Conservation (phyloP, 768 basidiomycete species). For the Leccinum uliginosum region DNA sequence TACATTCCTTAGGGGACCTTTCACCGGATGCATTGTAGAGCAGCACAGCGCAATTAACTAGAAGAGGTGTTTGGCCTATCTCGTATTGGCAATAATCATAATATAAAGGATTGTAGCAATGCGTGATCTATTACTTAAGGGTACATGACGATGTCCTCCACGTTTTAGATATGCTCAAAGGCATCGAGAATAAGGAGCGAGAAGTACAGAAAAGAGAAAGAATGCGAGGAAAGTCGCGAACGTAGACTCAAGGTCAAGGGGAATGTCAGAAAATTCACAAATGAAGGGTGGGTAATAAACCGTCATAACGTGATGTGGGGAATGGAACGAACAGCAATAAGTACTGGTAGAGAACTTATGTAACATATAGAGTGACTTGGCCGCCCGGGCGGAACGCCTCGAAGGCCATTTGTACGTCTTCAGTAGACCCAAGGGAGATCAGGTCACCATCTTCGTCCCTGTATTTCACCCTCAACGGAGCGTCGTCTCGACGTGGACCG, state of each 20-base stretch:
- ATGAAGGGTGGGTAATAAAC: slow-evolving; percentile 4
- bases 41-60: not conserved
- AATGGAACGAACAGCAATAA: not conserved
- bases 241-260: slow-evolving; percentile 2
- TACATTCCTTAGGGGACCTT: slow-evolving; percentile 59
- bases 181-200: slow-evolving; percentile 13
- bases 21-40: slow-evolving; percentile 65
- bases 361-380: slow-evolving; percentile 79
- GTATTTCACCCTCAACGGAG: slow-evolving; percentile 84
- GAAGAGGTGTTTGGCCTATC: not conserved
- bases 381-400: slow-evolving; percentile 76
- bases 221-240: not conserved
- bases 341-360: slow-evolving; percentile 36
- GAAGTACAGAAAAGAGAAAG: slow-evolving; percentile 10
- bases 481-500: slow-evolving; percentile 73
- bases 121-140: slow-evolving; percentile 33
- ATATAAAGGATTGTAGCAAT: slow-evolving; percentile 31
- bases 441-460: slow-evolving; percentile 91
- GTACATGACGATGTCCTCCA: slow-evolving; percentile 35
- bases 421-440: slow-evolving; percentile 82
- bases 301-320: slow-evolving; percentile 1
- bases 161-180: slow-evolving; percentile 27
- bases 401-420: slow-evolving; percentile 93
- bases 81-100: slow-evolving; percentile 21
- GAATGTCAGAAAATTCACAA: slow-evolving; percentile 19